phyloP scores from a whole-genome alignment of 2,329 filamentous ascomycete species.

The Ceratocystis diversiconidia region DNA sequence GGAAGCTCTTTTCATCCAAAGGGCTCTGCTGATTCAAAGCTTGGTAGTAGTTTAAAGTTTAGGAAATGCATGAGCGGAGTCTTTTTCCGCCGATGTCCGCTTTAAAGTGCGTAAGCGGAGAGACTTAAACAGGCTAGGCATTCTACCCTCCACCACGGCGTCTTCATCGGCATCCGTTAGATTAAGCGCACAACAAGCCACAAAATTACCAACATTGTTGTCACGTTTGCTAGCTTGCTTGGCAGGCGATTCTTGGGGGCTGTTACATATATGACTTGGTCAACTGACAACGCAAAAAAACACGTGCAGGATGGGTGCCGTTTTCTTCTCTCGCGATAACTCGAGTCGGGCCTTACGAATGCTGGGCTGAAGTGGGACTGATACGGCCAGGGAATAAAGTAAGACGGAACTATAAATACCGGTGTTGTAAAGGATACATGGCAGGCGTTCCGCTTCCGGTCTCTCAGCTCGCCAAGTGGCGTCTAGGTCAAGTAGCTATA shows the following conservation, averaged over 20 bases:
- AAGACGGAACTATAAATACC: background rate
- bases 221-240: background rate
- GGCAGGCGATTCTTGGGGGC: background rate
- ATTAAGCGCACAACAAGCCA: background rate
- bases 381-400: background rate
- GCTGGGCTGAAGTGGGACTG: background rate
- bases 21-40: too few relatives aligned
- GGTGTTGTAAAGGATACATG: too few relatives aligned
- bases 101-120: background rate
- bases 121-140: background rate
- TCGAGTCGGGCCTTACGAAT: background rate
- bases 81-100: background rate
- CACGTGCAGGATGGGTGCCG: background rate
- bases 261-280: background rate
- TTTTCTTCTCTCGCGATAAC: background rate
- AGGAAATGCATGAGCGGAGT: background rate
- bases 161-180: background rate
- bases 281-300: background rate
- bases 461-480: too few relatives aligned
- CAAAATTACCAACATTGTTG: background rate
- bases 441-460: too few relatives aligned
- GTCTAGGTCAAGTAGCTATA: too few relatives aligned
- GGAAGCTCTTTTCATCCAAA: too few relatives aligned
- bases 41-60: background rate
- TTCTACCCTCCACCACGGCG: background rate